Evolutionary conservation across 2,329 filamentous ascomycete species (phyloP).

Genomic region (Calonectria crousiana): DNA sequence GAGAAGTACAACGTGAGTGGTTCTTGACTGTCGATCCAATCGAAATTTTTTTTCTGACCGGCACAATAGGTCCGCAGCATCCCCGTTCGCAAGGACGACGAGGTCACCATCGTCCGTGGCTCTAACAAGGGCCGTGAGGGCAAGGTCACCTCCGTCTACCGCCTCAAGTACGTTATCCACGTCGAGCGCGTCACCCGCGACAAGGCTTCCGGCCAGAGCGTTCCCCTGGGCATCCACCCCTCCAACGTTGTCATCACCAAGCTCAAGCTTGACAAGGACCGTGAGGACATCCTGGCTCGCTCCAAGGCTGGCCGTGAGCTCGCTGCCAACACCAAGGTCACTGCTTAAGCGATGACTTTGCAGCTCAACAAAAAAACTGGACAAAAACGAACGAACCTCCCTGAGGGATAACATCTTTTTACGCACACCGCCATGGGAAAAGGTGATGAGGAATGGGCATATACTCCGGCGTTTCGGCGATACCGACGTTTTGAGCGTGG

Average conservation of each 20-base stretch:
- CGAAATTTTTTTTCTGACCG: slow-evolving; percentile 18
- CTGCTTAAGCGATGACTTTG: slow-evolving; percentile 57
- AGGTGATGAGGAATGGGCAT: slow-evolving; percentile 52
- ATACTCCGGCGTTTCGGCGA: slow-evolving; percentile 55
- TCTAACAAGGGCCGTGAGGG: slow-evolving; percentile 98
- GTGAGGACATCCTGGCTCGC: slow-evolving; percentile 88
- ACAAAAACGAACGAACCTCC: slow-evolving; percentile 34
- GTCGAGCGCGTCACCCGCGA: slow-evolving; percentile 96
- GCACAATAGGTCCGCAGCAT: slow-evolving; percentile 84
- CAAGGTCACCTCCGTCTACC: slow-evolving; percentile 98
- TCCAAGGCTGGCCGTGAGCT: slow-evolving; percentile 85
- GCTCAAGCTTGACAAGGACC: slow-evolving; percentile 98
- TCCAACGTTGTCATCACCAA: slow-evolving; percentile 99
- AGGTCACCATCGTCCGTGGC: slow-evolving; percentile 92
- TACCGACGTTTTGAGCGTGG: slow-evolving; percentile 45
- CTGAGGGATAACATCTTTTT: slow-evolving; percentile 38
- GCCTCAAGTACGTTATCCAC: slow-evolving; percentile 98
- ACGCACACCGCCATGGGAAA: slow-evolving; percentile 40
- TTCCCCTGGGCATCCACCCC: slow-evolving; percentile 93
- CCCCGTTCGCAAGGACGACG: slow-evolving; percentile 97
- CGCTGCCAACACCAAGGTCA: slow-evolving; percentile 77
- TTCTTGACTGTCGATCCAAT: neutral
- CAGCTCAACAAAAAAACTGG: slow-evolving; percentile 36
- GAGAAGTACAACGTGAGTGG: slow-evolving; percentile 96
- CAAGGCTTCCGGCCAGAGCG: slow-evolving; percentile 96